Conservation (phyloP, 2,329 filamentous ascomycete genomes). For the Colletotrichum orchidophilum region DNA sequence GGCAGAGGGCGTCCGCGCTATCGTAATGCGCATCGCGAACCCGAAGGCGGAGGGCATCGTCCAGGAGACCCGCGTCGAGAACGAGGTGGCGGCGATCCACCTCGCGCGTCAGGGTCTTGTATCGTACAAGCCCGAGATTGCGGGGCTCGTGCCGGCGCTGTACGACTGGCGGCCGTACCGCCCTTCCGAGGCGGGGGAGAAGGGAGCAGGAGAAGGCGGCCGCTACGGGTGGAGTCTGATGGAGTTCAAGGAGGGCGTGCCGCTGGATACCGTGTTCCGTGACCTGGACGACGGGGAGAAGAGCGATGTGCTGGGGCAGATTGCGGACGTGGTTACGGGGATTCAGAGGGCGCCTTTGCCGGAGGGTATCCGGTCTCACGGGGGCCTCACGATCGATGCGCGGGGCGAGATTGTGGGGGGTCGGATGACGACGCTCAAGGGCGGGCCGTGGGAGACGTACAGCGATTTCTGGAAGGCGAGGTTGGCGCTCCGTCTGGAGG, state of each 20-base stretch:
- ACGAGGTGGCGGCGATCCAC: conserved; percentile 38
- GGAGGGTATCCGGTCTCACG: conserved; percentile 23
- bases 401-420: conserved; percentile 33
- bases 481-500: conserved; percentile 19
- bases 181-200: background rate
- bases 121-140: background rate
- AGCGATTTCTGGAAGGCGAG: conserved; percentile 30
- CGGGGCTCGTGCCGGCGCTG: conserved; percentile 35
- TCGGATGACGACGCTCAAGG: conserved; percentile 26
- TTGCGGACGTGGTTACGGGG: conserved; percentile 36
- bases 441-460: conserved; percentile 36
- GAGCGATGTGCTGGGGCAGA: conserved; percentile 33
- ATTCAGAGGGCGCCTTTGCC: conserved; percentile 36
- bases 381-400: conserved; percentile 36
- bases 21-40: conserved; percentile 35
- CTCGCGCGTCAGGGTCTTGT: conserved; percentile 35
- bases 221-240: conserved; percentile 38
- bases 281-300: conserved; percentile 22
- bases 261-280: conserved; percentile 35
- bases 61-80: conserved; percentile 37
- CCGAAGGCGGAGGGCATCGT: conserved; percentile 7
- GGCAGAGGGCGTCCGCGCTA: background rate
- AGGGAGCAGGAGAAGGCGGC: too few species aligned
- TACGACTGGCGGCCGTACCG: conserved; percentile 35
- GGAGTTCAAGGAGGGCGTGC: conserved; percentile 38